Percentiles rank a stretch among this genome's conserved stretches.
phyloP scores from a whole-genome alignment of 2,329 filamentous ascomycete genomes.

The Diaporthe batatas region DNA sequence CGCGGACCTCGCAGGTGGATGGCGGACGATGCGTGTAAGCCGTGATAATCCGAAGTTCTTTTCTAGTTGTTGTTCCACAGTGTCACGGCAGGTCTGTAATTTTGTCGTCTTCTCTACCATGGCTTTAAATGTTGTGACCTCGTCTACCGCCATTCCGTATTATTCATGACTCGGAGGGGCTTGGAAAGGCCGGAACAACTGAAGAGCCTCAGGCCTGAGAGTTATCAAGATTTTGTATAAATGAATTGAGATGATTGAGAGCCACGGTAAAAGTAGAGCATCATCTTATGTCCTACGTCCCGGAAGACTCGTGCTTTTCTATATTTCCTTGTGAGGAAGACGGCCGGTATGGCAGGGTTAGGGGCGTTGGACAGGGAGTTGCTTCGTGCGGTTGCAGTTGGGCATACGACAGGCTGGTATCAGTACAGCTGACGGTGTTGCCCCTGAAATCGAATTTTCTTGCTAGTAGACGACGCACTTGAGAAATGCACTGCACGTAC shows the following conservation, averaged over 20 bases:
- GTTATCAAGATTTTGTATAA: too few species aligned
- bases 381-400: neutral
- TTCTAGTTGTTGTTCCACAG: neutral
- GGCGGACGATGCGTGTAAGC: neutral
- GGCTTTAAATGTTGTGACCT: neutral
- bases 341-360: neutral
- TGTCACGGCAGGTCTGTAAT: too few species aligned
- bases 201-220: too few species aligned
- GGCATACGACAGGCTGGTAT: neutral
- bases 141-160: too few species aligned
- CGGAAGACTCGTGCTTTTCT: neutral
- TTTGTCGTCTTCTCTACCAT: neutral
- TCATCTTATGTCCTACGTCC: neutral
- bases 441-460: neutral
- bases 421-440: neutral
- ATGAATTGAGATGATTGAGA: too few species aligned
- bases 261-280: too few species aligned
- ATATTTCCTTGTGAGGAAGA: neutral
- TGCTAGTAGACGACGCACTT: neutral
- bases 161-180: too few species aligned
- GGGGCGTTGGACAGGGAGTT: neutral
- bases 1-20: neutral
- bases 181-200: too few species aligned
- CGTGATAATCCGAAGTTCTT: neutral
- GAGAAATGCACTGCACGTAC: neutral